These are phyloP conservation scores for Paecilomyces sp. DNA, from an alignment of 2,329 filamentous ascomycete species.

Conservation along the genomic window DNA sequence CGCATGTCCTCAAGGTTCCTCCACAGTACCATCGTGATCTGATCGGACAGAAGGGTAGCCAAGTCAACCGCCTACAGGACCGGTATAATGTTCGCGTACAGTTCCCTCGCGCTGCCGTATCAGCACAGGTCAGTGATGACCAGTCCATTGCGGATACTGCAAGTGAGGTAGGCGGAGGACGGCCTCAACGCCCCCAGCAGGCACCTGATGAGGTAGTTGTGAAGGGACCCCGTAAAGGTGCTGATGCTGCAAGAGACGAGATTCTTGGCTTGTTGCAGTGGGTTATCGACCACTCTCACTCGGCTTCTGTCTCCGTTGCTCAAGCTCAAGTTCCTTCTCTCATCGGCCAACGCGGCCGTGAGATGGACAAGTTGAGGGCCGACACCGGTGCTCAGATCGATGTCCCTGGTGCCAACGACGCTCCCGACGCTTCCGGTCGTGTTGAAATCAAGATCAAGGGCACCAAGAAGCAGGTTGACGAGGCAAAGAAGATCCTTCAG, in stretches of 20 bases:
- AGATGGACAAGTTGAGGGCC: conserved; percentile 83
- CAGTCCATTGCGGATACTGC: conserved; percentile 61
- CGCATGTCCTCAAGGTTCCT: conserved; percentile 79
- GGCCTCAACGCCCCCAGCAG: conserved; percentile 62
- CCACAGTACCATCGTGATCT: conserved; percentile 91
- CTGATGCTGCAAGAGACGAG: conserved; percentile 86
- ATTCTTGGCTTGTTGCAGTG: conserved; percentile 84
- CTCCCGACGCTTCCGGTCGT: conserved; percentile 54
- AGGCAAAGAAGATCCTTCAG: conserved; percentile 83
- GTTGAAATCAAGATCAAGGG: conserved; percentile 90
- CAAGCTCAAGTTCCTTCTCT: conserved; percentile 89
- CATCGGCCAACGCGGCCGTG: conserved; percentile 83
- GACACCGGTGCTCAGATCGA: conserved; percentile 84
- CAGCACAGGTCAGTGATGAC: conserved; percentile 53
- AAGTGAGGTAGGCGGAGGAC: conserved; percentile 55
- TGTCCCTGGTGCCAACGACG: conserved; percentile 73
- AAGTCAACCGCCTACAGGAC: conserved; percentile 86
- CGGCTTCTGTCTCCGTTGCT: conserved; percentile 73
- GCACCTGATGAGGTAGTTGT: conserved; percentile 82
- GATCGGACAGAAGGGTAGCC: conserved; percentile 78
- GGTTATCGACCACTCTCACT: conserved; percentile 78
- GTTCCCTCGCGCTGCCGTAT: conserved; percentile 65
- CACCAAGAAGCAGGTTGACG: conserved; percentile 81
- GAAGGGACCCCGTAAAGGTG: conserved; percentile 85
- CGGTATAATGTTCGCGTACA: conserved; percentile 93